Evolutionary conservation across 345 rosid genomes (phyloP), one percentile per base, ranked within the genome.

Genomic region (Clarkia xantiana): DNA sequence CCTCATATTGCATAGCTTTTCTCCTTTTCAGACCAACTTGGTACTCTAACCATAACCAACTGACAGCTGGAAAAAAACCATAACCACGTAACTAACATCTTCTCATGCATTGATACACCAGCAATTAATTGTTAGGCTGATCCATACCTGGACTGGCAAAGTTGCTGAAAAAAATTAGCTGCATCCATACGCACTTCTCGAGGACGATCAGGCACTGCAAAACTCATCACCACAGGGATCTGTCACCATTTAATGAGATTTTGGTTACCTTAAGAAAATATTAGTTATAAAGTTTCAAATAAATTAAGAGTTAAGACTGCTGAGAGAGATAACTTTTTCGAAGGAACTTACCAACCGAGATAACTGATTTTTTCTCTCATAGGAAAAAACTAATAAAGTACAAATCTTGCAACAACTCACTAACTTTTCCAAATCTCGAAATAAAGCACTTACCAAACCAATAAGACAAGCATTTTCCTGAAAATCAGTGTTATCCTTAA

Each of bases 381-480:
- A 42, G 25, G 38, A 51, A 19, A 49, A 25, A 23, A 54, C 23
- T 57, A 62, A 19, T 12, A 14, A 45, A 59, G 44, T 36, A 59
- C 47, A 20, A 49, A 15, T 15, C 34, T 1, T 20, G n/a, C 17
- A 48, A 48, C 41, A 25, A 17, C 18, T n/a, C 6, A 20, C 4
- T 22, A 14, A 18, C 20, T 25, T 7, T 5, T 29, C 9, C 19
- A 49, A 2, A 14, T 49, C 12, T 34, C 34, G 10, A 56, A 42
- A 53, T 25, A 57, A 59, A 43, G 29, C 55, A 62, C 87, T 71
- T 68, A 79, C 87, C 53, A 83, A 64, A 63, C 96, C 96, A 64
- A 91, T 86, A 66, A 91, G 96, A 71, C 98, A 91, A 60, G 98
- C 98, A 71, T 91, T 87, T 78, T 91, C 94, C 79, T 72, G 90